Percentiles rank a stretch among this genome's conserved stretches.
phyloP scores from a whole-genome alignment of 345 rosid genomes.

The Salix purpurea region DNA sequence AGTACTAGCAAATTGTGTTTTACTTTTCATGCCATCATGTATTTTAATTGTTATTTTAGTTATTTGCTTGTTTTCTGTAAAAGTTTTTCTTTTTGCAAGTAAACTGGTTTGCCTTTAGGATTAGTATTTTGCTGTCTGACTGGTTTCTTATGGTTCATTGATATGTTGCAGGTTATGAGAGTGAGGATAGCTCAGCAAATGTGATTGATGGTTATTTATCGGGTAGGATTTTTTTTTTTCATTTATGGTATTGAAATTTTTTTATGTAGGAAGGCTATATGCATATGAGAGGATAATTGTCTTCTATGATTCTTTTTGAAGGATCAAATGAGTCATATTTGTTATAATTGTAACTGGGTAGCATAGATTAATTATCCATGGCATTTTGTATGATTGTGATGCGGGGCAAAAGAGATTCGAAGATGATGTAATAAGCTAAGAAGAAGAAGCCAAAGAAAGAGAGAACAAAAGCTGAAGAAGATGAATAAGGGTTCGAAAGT shows the following conservation, averaged over 20 bases:
- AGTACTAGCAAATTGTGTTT: not conserved
- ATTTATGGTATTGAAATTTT: not conserved
- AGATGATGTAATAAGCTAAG: too few species aligned
- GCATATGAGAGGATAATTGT: not conserved
- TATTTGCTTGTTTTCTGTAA: not conserved
- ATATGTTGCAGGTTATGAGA: constrained; percentile 43
- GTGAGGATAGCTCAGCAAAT: constrained; percentile 55
- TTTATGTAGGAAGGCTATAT: not conserved
- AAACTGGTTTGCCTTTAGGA: not conserved
- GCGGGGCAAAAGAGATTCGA: too few species aligned
- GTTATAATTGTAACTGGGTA: not conserved
- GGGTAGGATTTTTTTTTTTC: constrained; percentile 26
- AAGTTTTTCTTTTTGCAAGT: not conserved
- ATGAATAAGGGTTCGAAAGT: too few species aligned
- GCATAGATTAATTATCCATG: not conserved
- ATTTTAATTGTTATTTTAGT: not conserved
- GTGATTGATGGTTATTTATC: constrained; percentile 37
- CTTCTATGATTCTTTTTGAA: not conserved
- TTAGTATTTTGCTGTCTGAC: not conserved
- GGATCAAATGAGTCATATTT: not conserved
- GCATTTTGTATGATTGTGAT: not conserved
- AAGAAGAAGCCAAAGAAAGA: too few species aligned
- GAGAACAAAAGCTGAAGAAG: too few species aligned
- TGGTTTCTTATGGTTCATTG: not conserved
- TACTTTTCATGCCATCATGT: not conserved